Evolutionary conservation across 2,329 filamentous ascomycete genomes (phyloP), one percentile per base, ranked within the genome.

Genomic region (Colletotrichum sp.): DNA sequence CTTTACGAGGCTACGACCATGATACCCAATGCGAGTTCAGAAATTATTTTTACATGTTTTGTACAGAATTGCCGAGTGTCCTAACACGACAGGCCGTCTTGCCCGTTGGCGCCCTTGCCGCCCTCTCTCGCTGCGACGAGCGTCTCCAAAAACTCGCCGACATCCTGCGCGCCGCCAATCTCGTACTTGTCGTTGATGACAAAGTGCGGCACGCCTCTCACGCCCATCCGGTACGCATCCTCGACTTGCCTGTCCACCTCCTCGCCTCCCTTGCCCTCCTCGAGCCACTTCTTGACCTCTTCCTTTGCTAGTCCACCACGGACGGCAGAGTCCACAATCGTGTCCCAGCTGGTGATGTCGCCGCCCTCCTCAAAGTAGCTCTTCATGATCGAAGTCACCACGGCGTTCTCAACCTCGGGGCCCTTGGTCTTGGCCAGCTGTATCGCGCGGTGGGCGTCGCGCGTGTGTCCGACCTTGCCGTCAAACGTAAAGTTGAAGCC

Each of bases 401-500:
- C 89, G 65, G 86, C 85, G 44, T 89, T 92, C 86, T 95, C 91
- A 66, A 89, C 79, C 60, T 89, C 85, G 26, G 82, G 81, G 5
- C 86, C 86, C 70, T 90, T 76, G 74, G 80, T 83, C 88, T 92
- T 85, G 84, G 87, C 95, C 71, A 96, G 89, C 85, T 96, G 92
- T 60, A 96, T 89, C 76, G 96, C 82, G 5, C 95, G 91, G 84
- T 98, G 95, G 72, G 93, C 94, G 80, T 98, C 94, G 24, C 95
- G 89, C 21, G 95, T 96, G 80, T 93, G 94, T 64, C 96, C 96
- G 7, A 92, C 92, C 78, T 89, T 91, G 71, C 95, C 94, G 15
- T 90, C 90, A 78, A 93, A 94, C 26, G 90, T 90, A 85, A 98
- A 98, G 65, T 90, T 85, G 81, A 98, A 94, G 1, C 95, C 95